These are phyloP conservation scores for Penicillium sp. DNA, from an alignment of 2,329 filamentous ascomycete species.

Conservation along the genomic window DNA sequence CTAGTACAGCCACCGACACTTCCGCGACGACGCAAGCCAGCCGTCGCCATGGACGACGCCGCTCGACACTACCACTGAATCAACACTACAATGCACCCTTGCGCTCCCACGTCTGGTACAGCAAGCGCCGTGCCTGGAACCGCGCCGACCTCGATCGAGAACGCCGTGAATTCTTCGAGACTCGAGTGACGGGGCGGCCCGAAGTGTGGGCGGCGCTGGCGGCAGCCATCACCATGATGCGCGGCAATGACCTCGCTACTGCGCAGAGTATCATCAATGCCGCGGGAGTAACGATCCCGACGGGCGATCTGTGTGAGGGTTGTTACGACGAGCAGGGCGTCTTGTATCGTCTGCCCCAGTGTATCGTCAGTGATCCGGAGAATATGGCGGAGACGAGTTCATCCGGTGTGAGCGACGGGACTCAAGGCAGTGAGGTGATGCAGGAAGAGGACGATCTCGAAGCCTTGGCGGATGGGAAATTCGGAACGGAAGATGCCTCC, in stretches of 20 bases:
- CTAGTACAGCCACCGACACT: constrained; percentile 4
- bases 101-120: constrained; percentile 59
- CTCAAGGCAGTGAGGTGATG: constrained; percentile 15
- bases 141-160: constrained; percentile 62
- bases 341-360: constrained; percentile 63
- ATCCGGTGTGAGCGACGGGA: constrained; percentile 8
- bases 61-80: constrained; percentile 27
- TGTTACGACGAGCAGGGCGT: constrained; percentile 66
- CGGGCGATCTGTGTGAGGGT: constrained; percentile 64
- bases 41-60: constrained; percentile 11
- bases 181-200: constrained; percentile 66
- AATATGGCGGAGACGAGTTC: constrained; percentile 42
- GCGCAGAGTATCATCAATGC: constrained; percentile 79
- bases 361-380: constrained; percentile 61
- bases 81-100: constrained; percentile 68
- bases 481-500: constrained; percentile 35
- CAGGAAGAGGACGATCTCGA: constrained; percentile 20
- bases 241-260: constrained; percentile 56
- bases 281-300: constrained; percentile 67
- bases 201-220: constrained; percentile 77
- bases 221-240: constrained; percentile 62
- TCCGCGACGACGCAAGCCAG: constrained; percentile 8
- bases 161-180: constrained; percentile 82
- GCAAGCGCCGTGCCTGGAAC: constrained; percentile 62
- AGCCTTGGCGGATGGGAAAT: constrained; percentile 26